Percentiles rank a stretch among this genome's conserved stretches.
Conservation (phyloP, 495 filamentous ascomycete species). For the Lentithecium fluviatile region DNA sequence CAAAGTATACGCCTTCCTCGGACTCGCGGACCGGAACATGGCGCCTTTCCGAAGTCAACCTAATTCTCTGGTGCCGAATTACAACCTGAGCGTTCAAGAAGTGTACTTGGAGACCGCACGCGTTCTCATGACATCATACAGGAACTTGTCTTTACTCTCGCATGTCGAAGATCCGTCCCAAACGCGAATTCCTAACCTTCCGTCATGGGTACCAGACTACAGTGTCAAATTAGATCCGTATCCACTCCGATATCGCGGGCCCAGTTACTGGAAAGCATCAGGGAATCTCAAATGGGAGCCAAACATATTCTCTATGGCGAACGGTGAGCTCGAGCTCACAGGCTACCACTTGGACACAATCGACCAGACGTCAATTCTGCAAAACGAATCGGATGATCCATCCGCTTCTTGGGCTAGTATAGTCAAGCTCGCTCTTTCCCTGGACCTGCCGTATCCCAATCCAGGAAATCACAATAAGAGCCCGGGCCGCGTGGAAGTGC, state of each 20-base stretch:
- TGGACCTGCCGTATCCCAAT: conserved; percentile 22
- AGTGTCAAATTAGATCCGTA: conserved; percentile 17
- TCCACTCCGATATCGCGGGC: conserved; percentile 17
- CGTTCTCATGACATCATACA: conserved; percentile 13
- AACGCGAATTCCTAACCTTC: conserved; percentile 23
- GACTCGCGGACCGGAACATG: conserved; percentile 19
- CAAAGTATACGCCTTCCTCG: conserved; percentile 32
- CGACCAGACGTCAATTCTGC: conserved; percentile 13
- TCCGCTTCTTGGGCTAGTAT: conserved; percentile 25
- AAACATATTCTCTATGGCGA: conserved; percentile 9
- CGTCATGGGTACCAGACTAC: conserved; percentile 34
- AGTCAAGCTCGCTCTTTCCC: conserved; percentile 21
- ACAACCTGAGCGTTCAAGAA: conserved; percentile 22
- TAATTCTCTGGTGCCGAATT: conserved; percentile 19
- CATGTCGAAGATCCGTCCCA: conserved; percentile 24
- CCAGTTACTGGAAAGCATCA: conserved; percentile 8
- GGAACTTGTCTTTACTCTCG: conserved; percentile 13
- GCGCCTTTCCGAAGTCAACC: conserved; percentile 21
- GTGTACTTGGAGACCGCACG: conserved; percentile 21
- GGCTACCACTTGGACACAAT: conserved; percentile 19
- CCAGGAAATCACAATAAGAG: not conserved
- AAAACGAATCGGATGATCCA: conserved; percentile 18
- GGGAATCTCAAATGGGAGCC: conserved; percentile 13
- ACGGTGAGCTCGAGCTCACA: conserved; percentile 21
- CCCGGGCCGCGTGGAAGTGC: conserved; percentile 24